Base-by-base conservation (phyloP, 2,329 filamentous ascomycete species). In the Alternaria alternata region DNA sequence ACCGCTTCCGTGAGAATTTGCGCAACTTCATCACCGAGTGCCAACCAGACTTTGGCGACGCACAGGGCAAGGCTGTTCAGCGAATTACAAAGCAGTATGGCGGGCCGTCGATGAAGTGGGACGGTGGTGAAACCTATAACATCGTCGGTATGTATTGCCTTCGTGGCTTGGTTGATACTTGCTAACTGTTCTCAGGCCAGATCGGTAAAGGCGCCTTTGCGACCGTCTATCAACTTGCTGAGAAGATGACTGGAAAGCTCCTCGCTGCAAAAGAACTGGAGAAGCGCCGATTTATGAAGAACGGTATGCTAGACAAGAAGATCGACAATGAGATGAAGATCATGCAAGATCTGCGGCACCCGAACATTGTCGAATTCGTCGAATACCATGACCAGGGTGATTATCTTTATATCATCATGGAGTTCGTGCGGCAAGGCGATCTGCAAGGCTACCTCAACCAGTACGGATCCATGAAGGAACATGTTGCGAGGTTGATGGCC, bases 241-340 rank as follows among this genome's bases (percentile, higher is more conserved):
- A 90, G 18, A 96, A 93, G 79, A 91, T 88, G 70, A 89, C 95
- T 72, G 95, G 95, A 1, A 83, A 87, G 30, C 88, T 94, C 0
- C 96, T 91, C 72, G 95, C 95, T 5, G 94, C 93, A 14, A 99
- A 99, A 77, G 93, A 98, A 78, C 87, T 99, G 4, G 93, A 97
- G 78, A 98, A 97, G 81, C 88, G 91, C 53, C 89, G 89, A 18
- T 96, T 97, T 74, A 92, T 97, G 83, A 97, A 96, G 81, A 95
- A 97, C 69, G 94, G 93, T 3, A 84, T 94, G 20, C 80, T 97
- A 22, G 93, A 97, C 71, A 90, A 93, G 67, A 97, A 96, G 77
- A 91, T 98, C 14, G 92, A 97, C 74, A 97, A 96, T 70, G 95
- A 99, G 80, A 94, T 99, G 90, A 91, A 88, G 66, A 98, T 99